Conservation (phyloP, 2,329 filamentous ascomycete species). For the Hypomyces perniciosus region DNA sequence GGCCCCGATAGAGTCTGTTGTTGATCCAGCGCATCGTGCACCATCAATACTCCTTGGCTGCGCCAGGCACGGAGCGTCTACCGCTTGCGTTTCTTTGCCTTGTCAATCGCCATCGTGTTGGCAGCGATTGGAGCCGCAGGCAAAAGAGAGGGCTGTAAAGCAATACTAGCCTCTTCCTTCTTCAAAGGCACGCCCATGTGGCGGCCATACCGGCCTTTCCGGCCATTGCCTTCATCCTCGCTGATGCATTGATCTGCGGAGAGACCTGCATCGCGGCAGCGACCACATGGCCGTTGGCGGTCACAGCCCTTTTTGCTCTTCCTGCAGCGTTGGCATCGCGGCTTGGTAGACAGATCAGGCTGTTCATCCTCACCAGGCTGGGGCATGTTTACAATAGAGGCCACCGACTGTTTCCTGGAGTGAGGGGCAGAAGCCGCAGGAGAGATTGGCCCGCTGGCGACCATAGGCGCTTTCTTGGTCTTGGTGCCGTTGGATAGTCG, state of each 20-base stretch:
- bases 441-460: slow-evolving; percentile 47
- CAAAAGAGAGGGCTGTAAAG: slow-evolving; percentile 34
- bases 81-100: slow-evolving; percentile 58
- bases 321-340: slow-evolving; percentile 93
- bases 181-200: slow-evolving; percentile 64
- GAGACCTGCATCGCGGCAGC: slow-evolving; percentile 94
- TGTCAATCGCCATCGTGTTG: slow-evolving; percentile 34
- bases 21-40: slow-evolving; percentile 5
- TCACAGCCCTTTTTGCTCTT: slow-evolving; percentile 99
- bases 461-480: slow-evolving; percentile 44
- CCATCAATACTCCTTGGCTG: background rate
- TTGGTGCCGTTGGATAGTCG: slow-evolving; percentile 38
- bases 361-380: slow-evolving; percentile 73
- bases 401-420: slow-evolving; percentile 69
- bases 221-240: slow-evolving; percentile 94
- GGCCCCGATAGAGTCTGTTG: background rate
- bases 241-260: slow-evolving; percentile 90
- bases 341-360: slow-evolving; percentile 89
- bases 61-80: slow-evolving; percentile 24
- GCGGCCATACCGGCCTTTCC: slow-evolving; percentile 83
- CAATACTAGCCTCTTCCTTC: slow-evolving; percentile 44
- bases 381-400: slow-evolving; percentile 46
- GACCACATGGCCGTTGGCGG: slow-evolving; percentile 86
- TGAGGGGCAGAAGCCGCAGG: slow-evolving; percentile 59
- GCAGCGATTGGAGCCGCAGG: slow-evolving; percentile 39